Evolutionary conservation across 345 rosid genomes (phyloP).

Genomic region (Eucalyptus shirleyi): DNA sequence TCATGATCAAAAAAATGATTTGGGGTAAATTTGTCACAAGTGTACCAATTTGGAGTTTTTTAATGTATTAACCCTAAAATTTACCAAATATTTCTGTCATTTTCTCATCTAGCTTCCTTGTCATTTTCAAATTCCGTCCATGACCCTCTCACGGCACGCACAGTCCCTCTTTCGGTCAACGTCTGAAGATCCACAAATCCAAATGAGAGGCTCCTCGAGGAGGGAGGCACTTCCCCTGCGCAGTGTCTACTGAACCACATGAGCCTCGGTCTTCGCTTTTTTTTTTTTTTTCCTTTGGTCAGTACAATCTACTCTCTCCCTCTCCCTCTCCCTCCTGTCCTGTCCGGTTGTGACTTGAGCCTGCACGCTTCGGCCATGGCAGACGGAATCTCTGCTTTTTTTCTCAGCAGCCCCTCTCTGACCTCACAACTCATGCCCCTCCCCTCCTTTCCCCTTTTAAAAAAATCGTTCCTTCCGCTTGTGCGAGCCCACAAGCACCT

Average conservation of each 20-base stretch:
- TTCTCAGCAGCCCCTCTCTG: neutral
- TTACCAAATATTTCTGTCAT: neutral
- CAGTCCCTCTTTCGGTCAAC: neutral
- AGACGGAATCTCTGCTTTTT: neutral
- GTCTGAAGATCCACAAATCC: neutral
- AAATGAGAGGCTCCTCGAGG: neutral
- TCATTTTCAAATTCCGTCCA: neutral
- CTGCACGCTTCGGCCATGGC: neutral
- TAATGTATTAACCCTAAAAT: too few relatives aligned
- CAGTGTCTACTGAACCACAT: neutral
- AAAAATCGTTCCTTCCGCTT: neutral
- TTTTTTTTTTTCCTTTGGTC: neutral
- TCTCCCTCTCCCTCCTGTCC: neutral
- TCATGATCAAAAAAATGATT: too few relatives aligned
- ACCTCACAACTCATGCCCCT: neutral
- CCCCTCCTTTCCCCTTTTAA: neutral
- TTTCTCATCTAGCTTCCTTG: neutral
- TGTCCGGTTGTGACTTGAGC: neutral
- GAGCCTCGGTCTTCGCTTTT: neutral
- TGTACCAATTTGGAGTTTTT: too few relatives aligned
- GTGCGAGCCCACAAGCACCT: neutral
- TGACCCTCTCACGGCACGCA: neutral
- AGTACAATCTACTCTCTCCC: neutral
- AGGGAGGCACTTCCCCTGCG: neutral
- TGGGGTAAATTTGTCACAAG: too few relatives aligned